These are phyloP conservation scores for Turritis glabra DNA, from an alignment of 345 rosid genomes.

Conservation along the genomic window DNA sequence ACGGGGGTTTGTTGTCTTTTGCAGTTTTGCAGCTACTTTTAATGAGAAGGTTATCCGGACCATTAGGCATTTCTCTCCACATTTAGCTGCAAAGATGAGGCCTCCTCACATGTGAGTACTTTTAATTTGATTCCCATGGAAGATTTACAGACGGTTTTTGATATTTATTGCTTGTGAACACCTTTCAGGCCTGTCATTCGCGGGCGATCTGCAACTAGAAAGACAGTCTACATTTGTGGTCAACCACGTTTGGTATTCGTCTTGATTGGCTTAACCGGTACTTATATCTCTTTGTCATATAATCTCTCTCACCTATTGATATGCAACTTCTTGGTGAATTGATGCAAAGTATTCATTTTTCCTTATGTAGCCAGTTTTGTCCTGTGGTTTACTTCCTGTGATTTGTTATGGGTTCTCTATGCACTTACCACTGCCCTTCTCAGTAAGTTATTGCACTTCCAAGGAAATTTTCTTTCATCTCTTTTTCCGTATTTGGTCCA, in stretches of 20 bases:
- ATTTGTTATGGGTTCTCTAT: constrained; percentile 38
- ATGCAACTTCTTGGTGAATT: neutral
- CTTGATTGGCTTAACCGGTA: constrained; percentile 37
- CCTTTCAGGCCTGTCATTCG: constrained; percentile 43
- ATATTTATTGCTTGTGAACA: neutral
- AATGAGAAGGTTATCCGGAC: constrained; percentile 81
- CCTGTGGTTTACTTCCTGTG: constrained; percentile 40
- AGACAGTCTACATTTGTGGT: constrained; percentile 41
- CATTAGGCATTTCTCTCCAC: constrained; percentile 90
- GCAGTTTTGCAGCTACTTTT: constrained; percentile 91
- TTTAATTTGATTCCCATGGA: neutral
- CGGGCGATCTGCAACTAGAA: constrained; percentile 38
- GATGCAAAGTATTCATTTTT: constrained; percentile 13
- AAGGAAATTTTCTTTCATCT: neutral
- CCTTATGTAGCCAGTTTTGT: constrained; percentile 32
- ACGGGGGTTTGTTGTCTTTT: neutral
- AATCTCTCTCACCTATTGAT: constrained; percentile 7
- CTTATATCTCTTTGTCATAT: neutral
- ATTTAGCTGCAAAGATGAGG: constrained; percentile 96
- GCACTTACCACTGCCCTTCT: constrained; percentile 36
- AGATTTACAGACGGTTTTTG: neutral
- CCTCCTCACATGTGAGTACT: constrained; percentile 78
- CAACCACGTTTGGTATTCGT: constrained; percentile 41
- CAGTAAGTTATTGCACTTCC: constrained; percentile 25
- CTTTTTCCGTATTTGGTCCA: neutral